Conservation (phyloP, 2,329 filamentous ascomycete genomes). For the Berkeleyomyces rouxiae region DNA sequence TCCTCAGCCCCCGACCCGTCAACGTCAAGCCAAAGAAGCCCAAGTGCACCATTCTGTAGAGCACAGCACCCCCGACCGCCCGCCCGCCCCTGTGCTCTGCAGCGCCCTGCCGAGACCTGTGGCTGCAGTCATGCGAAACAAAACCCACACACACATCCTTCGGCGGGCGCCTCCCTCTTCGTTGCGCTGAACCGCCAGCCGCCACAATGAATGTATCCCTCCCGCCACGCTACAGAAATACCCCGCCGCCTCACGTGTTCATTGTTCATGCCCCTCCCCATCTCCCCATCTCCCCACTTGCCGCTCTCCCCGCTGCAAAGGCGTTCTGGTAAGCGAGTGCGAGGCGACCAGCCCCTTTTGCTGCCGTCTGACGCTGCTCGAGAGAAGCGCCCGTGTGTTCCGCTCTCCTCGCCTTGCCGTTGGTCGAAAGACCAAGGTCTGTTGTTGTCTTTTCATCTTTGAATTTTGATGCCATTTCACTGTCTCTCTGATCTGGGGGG, state of each 20-base stretch:
- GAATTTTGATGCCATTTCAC: slow-evolving; percentile 13
- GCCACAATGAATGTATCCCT: neutral
- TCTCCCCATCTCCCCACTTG: neutral
- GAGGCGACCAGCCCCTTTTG: neutral
- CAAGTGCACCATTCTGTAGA: slow-evolving; percentile 55
- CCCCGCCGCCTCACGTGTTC: neutral
- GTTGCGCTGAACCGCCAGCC: neutral
- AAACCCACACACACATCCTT: neutral
- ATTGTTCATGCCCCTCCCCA: neutral
- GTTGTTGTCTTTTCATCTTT: slow-evolving; percentile 19
- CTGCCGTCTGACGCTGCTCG: neutral
- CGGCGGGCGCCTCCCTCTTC: neutral
- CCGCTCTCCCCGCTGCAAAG: no score
- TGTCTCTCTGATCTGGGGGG: slow-evolving; percentile 9
- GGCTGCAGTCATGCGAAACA: neutral
- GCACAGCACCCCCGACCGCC: neutral
- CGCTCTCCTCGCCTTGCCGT: neutral
- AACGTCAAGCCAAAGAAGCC: slow-evolving; percentile 42
- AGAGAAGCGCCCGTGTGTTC: neutral
- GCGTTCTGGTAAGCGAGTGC: neutral
- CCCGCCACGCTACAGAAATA: neutral
- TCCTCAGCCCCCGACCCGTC: slow-evolving; percentile 50
- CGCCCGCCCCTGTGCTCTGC: neutral
- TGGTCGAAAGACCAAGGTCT: slow-evolving; percentile 9
- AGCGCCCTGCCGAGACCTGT: neutral